Percentiles rank a stretch among this genome's conserved stretches.
Conservation (phyloP, 306 rosid species). For the Sphenostylis stenocarpa region DNA sequence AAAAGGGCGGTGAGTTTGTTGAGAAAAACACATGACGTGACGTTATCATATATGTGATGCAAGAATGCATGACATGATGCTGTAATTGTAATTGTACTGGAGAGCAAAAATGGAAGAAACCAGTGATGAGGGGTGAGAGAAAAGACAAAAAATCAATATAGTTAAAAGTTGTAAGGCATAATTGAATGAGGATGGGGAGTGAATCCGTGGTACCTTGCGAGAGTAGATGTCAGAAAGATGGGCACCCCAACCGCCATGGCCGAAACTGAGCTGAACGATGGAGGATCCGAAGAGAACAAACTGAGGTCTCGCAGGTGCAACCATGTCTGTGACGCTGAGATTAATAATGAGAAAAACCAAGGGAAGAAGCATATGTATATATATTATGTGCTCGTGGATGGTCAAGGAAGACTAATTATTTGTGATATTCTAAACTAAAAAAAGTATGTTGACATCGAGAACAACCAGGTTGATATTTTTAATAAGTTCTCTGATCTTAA, state of each 20-base stretch:
- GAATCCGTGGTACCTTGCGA: slow-evolving; percentile 60
- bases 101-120: background rate
- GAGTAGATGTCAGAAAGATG: slow-evolving; percentile 79
- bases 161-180: background rate
- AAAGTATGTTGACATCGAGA: too few species aligned
- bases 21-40: background rate
- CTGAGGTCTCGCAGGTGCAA: slow-evolving; percentile 72
- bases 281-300: slow-evolving; percentile 94
- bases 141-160: background rate
- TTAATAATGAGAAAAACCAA: background rate
- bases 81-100: background rate
- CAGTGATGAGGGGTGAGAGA: background rate
- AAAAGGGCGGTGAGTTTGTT: background rate
- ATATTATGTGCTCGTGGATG: too few species aligned
- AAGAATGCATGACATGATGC: background rate
- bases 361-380: too few species aligned
- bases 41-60: background rate
- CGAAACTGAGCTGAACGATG: slow-evolving; percentile 80
- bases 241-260: slow-evolving; percentile 90
- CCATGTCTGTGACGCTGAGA: slow-evolving; percentile 47
- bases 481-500: too few species aligned
- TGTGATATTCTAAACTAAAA: too few species aligned
- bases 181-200: background rate
- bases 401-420: too few species aligned
- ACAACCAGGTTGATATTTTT: too few species aligned